Evolutionary conservation across 345 rosid species (phyloP).

Genomic region (Dipteronia dyeriana): DNA sequence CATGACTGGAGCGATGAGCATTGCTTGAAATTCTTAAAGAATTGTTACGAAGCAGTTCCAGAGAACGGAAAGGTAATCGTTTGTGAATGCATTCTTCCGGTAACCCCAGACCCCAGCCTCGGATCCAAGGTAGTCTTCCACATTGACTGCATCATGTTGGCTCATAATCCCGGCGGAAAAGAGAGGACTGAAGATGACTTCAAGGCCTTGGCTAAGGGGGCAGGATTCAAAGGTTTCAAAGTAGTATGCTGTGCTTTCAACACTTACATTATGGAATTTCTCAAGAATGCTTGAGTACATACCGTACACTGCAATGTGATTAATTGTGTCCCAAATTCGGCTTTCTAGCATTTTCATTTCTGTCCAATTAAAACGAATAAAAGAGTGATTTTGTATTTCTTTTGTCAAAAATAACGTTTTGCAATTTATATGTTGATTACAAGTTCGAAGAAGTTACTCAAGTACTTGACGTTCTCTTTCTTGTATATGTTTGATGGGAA

Average conservation of each 20-base stretch:
- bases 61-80: constrained; percentile 74
- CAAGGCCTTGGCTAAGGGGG: constrained; percentile 64
- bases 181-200: constrained; percentile 86
- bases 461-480: too few relatives aligned
- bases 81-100: constrained; percentile 76
- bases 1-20: constrained; percentile 95
- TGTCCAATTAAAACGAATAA: not conserved
- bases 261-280: constrained; percentile 70
- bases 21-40: constrained; percentile 65
- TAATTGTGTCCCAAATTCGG: not conserved
- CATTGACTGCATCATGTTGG: constrained; percentile 82
- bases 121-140: constrained; percentile 65
- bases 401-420: not conserved
- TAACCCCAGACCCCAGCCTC: constrained; percentile 71
- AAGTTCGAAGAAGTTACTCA: not conserved
- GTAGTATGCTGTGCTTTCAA: constrained; percentile 64
- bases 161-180: constrained; percentile 92
- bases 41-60: constrained; percentile 77
- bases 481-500: not conserved
- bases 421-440: not conserved
- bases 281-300: constrained; percentile 44
- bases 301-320: not conserved
- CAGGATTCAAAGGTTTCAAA: constrained; percentile 73
- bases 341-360: not conserved
- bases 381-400: not conserved